A percentile compares a stretch with the other conserved stretches of the same genome.
Conservation (phyloP, 768 basidiomycete species). For the Agrocybe pediades region DNA sequence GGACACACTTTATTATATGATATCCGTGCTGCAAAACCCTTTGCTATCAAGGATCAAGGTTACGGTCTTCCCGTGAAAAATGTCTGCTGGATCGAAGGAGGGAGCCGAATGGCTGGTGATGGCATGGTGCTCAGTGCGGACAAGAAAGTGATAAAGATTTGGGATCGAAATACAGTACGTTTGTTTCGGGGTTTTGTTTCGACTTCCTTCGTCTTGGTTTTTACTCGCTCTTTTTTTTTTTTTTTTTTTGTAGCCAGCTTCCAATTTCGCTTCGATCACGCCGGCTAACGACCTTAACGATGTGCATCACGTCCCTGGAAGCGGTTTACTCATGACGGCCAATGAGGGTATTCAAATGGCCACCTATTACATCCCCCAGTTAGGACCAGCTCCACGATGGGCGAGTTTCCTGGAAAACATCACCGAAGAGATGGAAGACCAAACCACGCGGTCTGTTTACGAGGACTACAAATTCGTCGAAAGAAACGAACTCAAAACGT, state of each 20-base stretch:
- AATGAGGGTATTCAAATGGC: slow-evolving; percentile 98
- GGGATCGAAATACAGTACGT: slow-evolving; percentile 84
- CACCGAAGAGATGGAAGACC: slow-evolving; percentile 98
- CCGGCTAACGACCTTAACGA: slow-evolving; percentile 90
- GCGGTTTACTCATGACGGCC: slow-evolving; percentile 87
- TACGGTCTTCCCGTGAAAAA: slow-evolving; percentile 89
- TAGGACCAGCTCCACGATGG: slow-evolving; percentile 97
- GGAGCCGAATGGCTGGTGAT: slow-evolving; percentile 80
- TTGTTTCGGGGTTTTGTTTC: not conserved
- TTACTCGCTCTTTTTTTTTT: too few relatives aligned
- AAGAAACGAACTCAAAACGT: slow-evolving; percentile 83
- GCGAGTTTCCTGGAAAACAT: slow-evolving; percentile 97
- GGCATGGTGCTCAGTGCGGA: slow-evolving; percentile 92
- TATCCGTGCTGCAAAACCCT: slow-evolving; percentile 80
- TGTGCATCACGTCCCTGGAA: slow-evolving; percentile 85
- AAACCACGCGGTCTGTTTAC: slow-evolving; percentile 76
- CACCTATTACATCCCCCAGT: slow-evolving; percentile 92
- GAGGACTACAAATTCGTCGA: slow-evolving; percentile 99
- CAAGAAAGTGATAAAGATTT: slow-evolving; percentile 96
- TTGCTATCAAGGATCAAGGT: slow-evolving; percentile 93
- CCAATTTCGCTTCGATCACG: slow-evolving; percentile 91
- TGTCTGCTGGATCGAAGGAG: slow-evolving; percentile 89
- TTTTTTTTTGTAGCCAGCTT: slow-evolving; percentile 61
- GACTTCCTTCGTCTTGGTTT: too few relatives aligned
- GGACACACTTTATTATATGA: slow-evolving; percentile 96